phyloP scores from a whole-genome alignment of 176 grass and related monocot species.

The Poa annua region DNA sequence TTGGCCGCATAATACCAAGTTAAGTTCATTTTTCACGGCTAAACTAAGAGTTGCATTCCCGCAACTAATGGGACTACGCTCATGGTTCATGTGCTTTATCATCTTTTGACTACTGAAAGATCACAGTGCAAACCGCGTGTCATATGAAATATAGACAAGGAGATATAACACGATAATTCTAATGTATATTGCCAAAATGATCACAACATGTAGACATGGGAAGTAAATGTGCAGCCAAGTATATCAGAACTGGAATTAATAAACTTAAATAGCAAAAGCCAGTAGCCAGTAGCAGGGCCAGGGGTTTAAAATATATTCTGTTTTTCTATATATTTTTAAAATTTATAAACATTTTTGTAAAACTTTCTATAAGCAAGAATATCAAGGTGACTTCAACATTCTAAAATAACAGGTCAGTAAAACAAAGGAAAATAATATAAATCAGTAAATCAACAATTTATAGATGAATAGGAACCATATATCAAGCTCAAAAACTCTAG shows the following conservation, averaged over 20 bases:
- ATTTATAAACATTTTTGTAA: not conserved
- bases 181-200: not conserved
- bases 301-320: not conserved
- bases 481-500: conserved; percentile 21
- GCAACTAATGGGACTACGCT: not conserved
- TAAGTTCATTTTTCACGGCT: not conserved
- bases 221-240: not conserved
- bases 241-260: not conserved
- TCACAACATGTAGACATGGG: not conserved
- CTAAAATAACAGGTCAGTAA: not conserved
- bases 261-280: not conserved
- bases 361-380: not conserved
- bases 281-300: not conserved
- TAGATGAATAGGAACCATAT: not conserved
- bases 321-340: not conserved
- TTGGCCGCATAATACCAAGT: not conserved
- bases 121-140: not conserved
- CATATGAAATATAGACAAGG: not conserved
- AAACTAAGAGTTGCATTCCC: not conserved
- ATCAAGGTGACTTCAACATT: not conserved
- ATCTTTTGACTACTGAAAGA: not conserved
- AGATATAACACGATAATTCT: not conserved
- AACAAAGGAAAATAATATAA: conserved; percentile 19
- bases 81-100: not conserved
- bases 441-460: not conserved